phyloP scores from a whole-genome alignment of 2,329 filamentous ascomycete genomes.

The Calonectria pseudoturangicola region DNA sequence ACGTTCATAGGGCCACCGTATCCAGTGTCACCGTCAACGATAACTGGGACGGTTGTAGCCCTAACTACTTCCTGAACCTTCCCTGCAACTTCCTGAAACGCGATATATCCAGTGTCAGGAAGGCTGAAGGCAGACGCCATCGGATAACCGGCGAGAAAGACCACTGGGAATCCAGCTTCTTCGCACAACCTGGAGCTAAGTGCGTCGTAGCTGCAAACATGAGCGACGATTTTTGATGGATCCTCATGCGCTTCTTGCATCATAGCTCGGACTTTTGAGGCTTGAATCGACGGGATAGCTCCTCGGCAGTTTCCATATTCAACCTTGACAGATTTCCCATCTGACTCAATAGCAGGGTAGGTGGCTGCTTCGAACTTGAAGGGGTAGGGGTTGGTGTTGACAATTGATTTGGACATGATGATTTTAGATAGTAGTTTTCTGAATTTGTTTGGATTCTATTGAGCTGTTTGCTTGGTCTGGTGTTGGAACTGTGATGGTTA shows the following conservation, averaged over 20 bases:
- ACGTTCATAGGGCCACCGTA: constrained; percentile 70
- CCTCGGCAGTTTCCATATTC: constrained; percentile 59
- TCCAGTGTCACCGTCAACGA: constrained; percentile 69
- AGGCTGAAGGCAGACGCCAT: constrained; percentile 64
- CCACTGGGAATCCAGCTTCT: constrained; percentile 66
- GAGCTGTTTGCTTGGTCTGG: not conserved
- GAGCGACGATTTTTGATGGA: constrained; percentile 65
- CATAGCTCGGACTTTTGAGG: constrained; percentile 61
- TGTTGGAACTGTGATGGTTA: not conserved
- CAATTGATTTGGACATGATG: constrained; percentile 49
- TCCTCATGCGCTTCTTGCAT: constrained; percentile 63
- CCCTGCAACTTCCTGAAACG: constrained; percentile 66
- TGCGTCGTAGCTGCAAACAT: constrained; percentile 65
- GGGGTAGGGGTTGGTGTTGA: constrained; percentile 55
- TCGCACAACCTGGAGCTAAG: constrained; percentile 65
- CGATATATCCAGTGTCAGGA: constrained; percentile 70
- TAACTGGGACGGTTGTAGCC: constrained; percentile 62
- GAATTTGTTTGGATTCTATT: not conserved
- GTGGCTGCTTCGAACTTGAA: constrained; percentile 52
- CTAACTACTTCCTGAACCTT: constrained; percentile 66
- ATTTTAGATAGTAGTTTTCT: not conserved
- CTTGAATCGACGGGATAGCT: constrained; percentile 60
- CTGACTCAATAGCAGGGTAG: constrained; percentile 8
- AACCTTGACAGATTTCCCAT: constrained; percentile 35
- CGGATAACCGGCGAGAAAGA: constrained; percentile 66